Evolutionary conservation across 78 protist genomes (phyloP), one percentile per base, ranked within the genome.

Genomic region (Anaeramoeba ignava): DNA sequence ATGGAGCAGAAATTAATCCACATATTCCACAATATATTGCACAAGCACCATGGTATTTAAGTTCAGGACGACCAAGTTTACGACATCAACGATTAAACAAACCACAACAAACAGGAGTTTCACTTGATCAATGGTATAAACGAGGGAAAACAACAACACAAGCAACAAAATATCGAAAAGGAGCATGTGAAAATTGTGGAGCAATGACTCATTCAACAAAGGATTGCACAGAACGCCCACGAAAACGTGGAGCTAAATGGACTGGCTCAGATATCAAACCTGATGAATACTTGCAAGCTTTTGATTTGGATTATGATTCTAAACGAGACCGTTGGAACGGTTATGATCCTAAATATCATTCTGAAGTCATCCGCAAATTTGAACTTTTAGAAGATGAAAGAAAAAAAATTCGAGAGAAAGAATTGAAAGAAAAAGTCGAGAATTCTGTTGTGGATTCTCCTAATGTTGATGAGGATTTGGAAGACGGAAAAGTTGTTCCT

Each of bases 171-270:
- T 96, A 39, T 80, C 79, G 96, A 23, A 94, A 94, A 80, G 99
- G 99, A n/a, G 98, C 99, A 0, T 97, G 99, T 38, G 86, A 83
- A 8, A 97, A 97, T 88, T 97, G 99, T 79, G 99, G 99, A 2
- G 91, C 99, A 33, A 92, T 92, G 93, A 91, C 97, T 2, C 99
- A 97, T 89, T 81, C 39, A 33, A 78, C 88, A 0, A 93, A 89
- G 85, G 93, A 85, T 0, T 95, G 98, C 81, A 42, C 87, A 37
- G 98, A 96, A 38, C 84, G 98, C 33, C 98, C 98, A 2, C 85
- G 98, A 39, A 80, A 79, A n/a, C 38, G 54, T 0, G 93, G 94
- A n/a, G 99, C 99, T 0, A 91, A 83, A 67, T 84, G 17, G 42
- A 84, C 96, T 2, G 84, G 84, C 1, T 68, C 73, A 0, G 85